phyloP scores from a whole-genome alignment of 176 grass and related monocot species.

The Hsuehochloa calcarea region DNA sequence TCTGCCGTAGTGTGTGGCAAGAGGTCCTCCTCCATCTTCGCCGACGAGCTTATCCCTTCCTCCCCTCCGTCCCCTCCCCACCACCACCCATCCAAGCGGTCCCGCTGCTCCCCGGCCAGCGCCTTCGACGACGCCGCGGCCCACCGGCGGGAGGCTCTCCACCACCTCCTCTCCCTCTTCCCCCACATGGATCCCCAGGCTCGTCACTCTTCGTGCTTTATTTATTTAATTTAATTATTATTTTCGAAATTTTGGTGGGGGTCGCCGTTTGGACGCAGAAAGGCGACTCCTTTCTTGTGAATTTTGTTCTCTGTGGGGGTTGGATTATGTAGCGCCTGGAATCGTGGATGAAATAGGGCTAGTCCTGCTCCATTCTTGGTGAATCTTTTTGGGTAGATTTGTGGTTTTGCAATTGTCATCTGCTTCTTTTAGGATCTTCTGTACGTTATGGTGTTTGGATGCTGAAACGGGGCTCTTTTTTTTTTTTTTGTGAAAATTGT shows the following conservation, averaged over 20 bases:
- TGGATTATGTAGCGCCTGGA: background rate
- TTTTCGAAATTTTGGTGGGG: background rate
- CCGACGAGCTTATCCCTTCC: slow-evolving; percentile 72
- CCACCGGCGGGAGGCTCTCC: slow-evolving; percentile 40
- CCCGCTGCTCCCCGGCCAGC: slow-evolving; percentile 61
- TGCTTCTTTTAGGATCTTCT: background rate
- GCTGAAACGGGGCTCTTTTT: background rate
- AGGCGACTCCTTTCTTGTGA: background rate
- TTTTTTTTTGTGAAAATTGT: background rate
- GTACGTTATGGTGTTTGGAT: background rate
- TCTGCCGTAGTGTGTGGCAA: slow-evolving; percentile 96
- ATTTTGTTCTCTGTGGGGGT: background rate
- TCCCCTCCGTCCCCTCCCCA: slow-evolving; percentile 43
- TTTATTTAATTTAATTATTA: background rate
- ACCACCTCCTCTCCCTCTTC: slow-evolving; percentile 56
- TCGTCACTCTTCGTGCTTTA: background rate
- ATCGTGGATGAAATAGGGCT: background rate
- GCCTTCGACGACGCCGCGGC: slow-evolving; percentile 33
- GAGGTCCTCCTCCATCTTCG: slow-evolving; percentile 91
- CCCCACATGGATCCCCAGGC: slow-evolving; percentile 87
- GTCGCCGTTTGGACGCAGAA: background rate
- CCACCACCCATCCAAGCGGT: slow-evolving; percentile 57
- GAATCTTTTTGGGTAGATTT: slow-evolving; percentile 1
- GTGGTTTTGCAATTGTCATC: background rate
- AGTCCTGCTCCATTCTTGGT: background rate